A percentile compares a stretch with the other conserved stretches of the same genome.
Evolutionary conservation across 768 basidiomycete genomes (phyloP).

Genomic region (Dacryopinax primogenitus): DNA sequence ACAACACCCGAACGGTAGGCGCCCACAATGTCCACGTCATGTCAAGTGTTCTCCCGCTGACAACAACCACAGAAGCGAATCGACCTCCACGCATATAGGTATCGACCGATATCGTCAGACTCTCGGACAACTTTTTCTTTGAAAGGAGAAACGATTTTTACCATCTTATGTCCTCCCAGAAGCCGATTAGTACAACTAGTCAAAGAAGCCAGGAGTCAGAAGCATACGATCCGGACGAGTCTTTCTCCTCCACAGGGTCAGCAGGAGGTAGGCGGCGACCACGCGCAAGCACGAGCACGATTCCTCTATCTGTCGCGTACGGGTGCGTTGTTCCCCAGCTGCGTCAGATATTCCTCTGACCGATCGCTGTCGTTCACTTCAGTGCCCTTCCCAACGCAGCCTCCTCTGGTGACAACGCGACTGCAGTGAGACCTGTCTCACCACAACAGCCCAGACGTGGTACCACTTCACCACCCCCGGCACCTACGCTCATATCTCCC

Average conservation of each 20-base stretch:
- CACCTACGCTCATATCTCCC: not conserved
- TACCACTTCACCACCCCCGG: not conserved
- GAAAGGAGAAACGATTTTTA: not conserved
- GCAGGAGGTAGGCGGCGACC: not conserved
- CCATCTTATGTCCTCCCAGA: not conserved
- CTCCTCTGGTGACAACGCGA: not conserved
- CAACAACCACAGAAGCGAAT: not conserved
- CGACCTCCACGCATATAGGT: not conserved
- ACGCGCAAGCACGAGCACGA: constrained; percentile 1
- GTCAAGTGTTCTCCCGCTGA: no score
- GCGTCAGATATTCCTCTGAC: not conserved
- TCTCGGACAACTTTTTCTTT: not conserved
- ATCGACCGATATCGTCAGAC: not conserved
- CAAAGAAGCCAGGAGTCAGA: not conserved
- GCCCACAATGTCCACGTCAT: no score
- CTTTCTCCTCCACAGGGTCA: constrained; percentile 2
- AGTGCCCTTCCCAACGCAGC: not conserved
- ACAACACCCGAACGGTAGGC: no score
- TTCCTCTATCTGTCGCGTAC: constrained; percentile 2
- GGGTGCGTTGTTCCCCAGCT: not conserved
- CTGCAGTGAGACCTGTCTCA: not conserved
- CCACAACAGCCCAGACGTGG: not conserved
- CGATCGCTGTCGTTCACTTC: not conserved
- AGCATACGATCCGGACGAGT: not conserved
- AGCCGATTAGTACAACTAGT: not conserved